Evolutionary conservation across 2,329 filamentous ascomycete genomes (phyloP).

Genomic region (Sclerotinia subarctica): DNA sequence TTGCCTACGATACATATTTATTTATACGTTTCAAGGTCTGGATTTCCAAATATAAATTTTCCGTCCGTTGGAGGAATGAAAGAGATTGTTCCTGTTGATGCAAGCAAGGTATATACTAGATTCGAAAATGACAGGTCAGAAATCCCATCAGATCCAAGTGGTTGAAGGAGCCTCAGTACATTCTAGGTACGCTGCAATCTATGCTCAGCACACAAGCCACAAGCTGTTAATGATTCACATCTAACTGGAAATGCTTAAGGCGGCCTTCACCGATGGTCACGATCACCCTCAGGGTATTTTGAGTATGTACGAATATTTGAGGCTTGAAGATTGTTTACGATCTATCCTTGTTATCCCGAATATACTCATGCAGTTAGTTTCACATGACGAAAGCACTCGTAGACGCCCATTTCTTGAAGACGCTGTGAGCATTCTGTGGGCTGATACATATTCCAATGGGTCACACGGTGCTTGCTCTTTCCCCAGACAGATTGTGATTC

Average conservation of each 20-base stretch:
- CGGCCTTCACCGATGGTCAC: conserved; percentile 8
- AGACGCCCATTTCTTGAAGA: conserved; percentile 4
- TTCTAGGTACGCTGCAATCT: conserved; percentile 1
- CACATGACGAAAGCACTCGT: not conserved
- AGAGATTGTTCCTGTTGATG: conserved; percentile 12
- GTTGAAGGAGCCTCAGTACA: conserved; percentile 8
- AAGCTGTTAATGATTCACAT: conserved; percentile 13
- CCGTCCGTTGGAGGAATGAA: not conserved
- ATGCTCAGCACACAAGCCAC: conserved; percentile 1
- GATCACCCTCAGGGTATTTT: not conserved
- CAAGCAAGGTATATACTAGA: conserved; percentile 14
- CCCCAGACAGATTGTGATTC: conserved; percentile 8
- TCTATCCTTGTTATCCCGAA: conserved; percentile 8
- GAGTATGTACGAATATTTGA: not conserved
- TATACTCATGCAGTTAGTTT: not conserved
- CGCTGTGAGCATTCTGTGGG: conserved; percentile 1
- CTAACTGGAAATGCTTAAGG: conserved; percentile 16
- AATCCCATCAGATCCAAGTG: conserved; percentile 11
- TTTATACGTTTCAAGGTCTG: not conserved
- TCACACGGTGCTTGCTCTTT: not conserved
- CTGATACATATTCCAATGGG: conserved; percentile 11
- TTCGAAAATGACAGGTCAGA: conserved; percentile 18
- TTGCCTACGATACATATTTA: conserved; percentile 4
- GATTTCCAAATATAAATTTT: conserved; percentile 17
- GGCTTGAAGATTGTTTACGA: not conserved